Percentiles rank a stretch among this genome's conserved stretches.
phyloP scores from a whole-genome alignment of 257 asterid genomes.

The Capsicum chinense region DNA sequence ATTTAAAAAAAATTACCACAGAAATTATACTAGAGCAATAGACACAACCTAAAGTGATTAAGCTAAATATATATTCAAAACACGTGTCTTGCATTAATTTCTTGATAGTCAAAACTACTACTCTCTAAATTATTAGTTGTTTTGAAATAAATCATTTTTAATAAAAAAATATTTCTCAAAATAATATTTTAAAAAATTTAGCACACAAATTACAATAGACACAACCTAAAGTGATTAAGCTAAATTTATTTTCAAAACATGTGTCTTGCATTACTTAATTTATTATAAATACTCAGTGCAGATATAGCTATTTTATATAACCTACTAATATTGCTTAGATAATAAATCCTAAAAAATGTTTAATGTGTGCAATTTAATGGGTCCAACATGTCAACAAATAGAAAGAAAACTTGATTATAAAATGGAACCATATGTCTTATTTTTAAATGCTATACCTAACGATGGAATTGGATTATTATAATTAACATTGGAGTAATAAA shows the following conservation, averaged over 20 bases:
- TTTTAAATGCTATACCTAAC: conserved; percentile 18
- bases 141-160: too few species aligned
- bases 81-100: too few species aligned
- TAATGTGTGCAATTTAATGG: neutral
- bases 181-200: too few species aligned
- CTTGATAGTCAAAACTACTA: too few species aligned
- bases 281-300: neutral
- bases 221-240: neutral
- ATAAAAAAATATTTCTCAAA: too few species aligned
- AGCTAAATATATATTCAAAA: too few species aligned
- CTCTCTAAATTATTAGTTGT: too few species aligned
- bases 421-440: neutral
- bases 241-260: neutral
- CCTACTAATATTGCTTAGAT: neutral
- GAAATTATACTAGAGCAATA: too few species aligned
- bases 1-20: too few species aligned
- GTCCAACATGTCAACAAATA: conserved; percentile 9
- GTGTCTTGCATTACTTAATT: neutral
- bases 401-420: neutral
- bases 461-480: neutral
- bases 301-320: neutral
- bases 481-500: neutral
- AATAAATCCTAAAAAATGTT: neutral
- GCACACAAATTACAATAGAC: neutral
- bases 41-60: too few species aligned